Evolutionary conservation across 176 grass and related monocot genomes (phyloP).

Genomic region (Thinopyrum elongatum): DNA sequence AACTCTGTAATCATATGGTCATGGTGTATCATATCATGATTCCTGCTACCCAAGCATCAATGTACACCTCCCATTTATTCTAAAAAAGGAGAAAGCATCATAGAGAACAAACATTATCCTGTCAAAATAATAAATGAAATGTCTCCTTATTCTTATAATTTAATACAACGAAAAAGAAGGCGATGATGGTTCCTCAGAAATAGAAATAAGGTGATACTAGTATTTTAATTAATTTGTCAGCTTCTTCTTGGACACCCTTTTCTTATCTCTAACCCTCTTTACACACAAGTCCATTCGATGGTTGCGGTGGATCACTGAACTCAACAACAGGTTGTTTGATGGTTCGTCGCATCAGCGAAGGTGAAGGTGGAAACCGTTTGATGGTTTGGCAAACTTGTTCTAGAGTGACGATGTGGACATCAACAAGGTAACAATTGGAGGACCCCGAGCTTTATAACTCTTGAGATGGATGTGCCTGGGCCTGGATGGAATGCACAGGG

Average conservation of each 20-base stretch:
- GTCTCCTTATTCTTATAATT: not conserved
- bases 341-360: no score
- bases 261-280: not conserved
- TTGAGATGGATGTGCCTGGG: no score
- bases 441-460: no score
- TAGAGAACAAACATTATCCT: conserved; percentile 3
- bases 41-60: conserved; percentile 19
- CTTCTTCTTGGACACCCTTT: not conserved
- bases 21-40: not conserved
- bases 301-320: not conserved
- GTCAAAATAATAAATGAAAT: not conserved
- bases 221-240: no score
- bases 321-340: no score
- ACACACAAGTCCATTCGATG: not conserved
- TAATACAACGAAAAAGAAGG: not conserved
- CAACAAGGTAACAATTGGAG: no score
- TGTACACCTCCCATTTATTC: no score
- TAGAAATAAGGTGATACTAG: not conserved
- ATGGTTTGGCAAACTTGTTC: no score
- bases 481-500: no score
- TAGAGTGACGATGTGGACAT: no score
- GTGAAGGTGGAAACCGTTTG: no score
- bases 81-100: not conserved
- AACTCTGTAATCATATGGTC: not conserved
- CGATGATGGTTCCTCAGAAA: not conserved